These are phyloP conservation scores for Podospora sp. DNA, from an alignment of 495 filamentous ascomycete genomes.

Conservation along the genomic window DNA sequence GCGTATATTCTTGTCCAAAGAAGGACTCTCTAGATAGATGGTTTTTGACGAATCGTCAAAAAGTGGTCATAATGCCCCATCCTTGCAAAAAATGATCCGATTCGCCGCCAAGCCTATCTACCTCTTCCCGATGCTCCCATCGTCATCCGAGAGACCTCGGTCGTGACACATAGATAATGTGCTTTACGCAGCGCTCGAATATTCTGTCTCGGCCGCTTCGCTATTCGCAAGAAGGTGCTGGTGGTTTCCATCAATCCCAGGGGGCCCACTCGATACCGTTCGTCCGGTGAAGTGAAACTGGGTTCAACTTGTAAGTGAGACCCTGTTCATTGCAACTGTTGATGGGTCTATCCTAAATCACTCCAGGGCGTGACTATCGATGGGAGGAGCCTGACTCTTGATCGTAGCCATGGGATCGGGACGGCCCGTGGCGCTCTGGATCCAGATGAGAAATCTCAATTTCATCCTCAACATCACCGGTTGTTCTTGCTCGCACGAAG, in stretches of 20 bases:
- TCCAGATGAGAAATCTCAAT: constrained; percentile 23
- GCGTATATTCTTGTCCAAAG: not conserved
- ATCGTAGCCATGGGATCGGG: not conserved
- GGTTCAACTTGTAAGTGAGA: no score
- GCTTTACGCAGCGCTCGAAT: not conserved
- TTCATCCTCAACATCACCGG: constrained; percentile 35
- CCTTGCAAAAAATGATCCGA: not conserved
- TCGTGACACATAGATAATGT: constrained; percentile 7
- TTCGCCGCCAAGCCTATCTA: not conserved
- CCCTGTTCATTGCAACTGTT: no score
- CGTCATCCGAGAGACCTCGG: not conserved
- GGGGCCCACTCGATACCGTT: no score
- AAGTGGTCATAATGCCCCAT: not conserved
- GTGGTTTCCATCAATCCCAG: not conserved
- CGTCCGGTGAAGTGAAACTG: no score
- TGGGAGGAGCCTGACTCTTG: constrained; percentile 9
- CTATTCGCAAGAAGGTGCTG: not conserved
- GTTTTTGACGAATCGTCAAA: not conserved
- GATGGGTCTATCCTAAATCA: no score
- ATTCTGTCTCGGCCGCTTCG: not conserved
- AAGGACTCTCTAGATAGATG: not conserved
- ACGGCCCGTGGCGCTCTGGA: constrained; percentile 9
- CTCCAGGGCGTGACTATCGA: constrained; percentile 16
- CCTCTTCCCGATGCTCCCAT: not conserved
- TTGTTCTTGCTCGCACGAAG: constrained; percentile 33